Conservation (phyloP, 73 alveolate species). For the Tetrahymena elliotti region DNA sequence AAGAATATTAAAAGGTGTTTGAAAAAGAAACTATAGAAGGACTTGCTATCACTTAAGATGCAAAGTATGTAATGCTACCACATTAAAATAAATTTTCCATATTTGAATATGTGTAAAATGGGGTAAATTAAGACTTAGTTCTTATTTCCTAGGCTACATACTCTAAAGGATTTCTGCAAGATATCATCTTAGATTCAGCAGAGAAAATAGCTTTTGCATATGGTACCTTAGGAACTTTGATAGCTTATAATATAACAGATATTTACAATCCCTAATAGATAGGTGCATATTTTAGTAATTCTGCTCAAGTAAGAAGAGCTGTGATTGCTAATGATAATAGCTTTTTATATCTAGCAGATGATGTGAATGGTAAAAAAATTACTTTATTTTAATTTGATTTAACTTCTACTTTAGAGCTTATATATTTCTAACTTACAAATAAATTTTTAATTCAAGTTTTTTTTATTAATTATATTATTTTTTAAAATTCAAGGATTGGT, state of each 20-base stretch:
- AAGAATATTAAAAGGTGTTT: neutral
- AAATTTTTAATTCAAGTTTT: neutral
- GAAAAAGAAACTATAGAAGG: neutral
- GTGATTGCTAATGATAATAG: neutral
- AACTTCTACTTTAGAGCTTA: neutral
- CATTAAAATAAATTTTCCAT: neutral
- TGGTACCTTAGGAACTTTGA: neutral
- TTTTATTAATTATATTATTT: neutral
- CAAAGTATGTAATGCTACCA: neutral
- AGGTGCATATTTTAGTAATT: neutral
- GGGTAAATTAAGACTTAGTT: neutral
- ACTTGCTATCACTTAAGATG: neutral
- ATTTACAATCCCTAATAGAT: neutral
- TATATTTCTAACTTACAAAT: neutral
- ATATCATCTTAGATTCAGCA: neutral
- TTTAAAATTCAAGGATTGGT: neutral
- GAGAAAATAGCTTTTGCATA: neutral
- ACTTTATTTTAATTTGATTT: neutral
- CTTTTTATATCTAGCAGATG: neutral
- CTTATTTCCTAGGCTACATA: neutral
- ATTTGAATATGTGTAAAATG: neutral
- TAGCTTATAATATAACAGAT: neutral
- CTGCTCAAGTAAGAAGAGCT: neutral
- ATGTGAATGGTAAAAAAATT: neutral
- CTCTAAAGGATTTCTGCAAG: neutral